These are phyloP conservation scores for Viola odorata DNA, from an alignment of 345 rosid genomes.

Conservation along the genomic window DNA sequence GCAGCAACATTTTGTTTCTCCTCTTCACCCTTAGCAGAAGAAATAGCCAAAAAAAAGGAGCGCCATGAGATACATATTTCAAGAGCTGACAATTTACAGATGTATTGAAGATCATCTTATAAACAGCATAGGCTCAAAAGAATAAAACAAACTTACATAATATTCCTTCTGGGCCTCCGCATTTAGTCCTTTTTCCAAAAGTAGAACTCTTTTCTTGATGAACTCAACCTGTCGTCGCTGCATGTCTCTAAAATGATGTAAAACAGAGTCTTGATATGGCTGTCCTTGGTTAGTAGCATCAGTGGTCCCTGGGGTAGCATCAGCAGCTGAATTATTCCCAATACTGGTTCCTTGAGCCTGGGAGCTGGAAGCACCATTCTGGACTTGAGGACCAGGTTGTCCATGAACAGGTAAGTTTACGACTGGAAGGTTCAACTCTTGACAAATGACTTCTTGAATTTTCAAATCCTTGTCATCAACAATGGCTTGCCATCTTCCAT, in stretches of 20 bases:
- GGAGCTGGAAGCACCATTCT: constrained; percentile 52
- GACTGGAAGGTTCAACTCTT: constrained; percentile 78
- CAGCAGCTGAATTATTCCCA: constrained; percentile 42
- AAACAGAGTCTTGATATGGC: constrained; percentile 41
- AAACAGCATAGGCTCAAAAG: background rate
- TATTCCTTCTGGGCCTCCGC: constrained; percentile 61
- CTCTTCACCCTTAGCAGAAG: constrained; percentile 40
- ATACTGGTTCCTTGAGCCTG: constrained; percentile 43
- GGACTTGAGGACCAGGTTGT: constrained; percentile 58
- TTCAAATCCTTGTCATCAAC: constrained; percentile 89
- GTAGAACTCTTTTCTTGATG: constrained; percentile 90
- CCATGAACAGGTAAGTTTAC: constrained; percentile 63
- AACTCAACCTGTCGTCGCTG: constrained; percentile 91
- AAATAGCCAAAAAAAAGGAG: background rate
- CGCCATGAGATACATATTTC: background rate
- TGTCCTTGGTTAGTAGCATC: constrained; percentile 42
- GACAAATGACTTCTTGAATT: constrained; percentile 82
- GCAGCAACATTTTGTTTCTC: constrained; percentile 23
- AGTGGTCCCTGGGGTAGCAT: constrained; percentile 42
- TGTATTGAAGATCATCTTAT: background rate
- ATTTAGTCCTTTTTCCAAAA: constrained; percentile 75
- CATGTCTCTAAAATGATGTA: constrained; percentile 79
- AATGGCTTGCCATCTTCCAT: constrained; percentile 99
- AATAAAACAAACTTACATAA: constrained; percentile 44
- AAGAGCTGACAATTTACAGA: background rate